A percentile compares a stretch with the other conserved stretches of the same genome.
Evolutionary conservation across 345 rosid species (phyloP).

Genomic region (Cochlearia excelsa): DNA sequence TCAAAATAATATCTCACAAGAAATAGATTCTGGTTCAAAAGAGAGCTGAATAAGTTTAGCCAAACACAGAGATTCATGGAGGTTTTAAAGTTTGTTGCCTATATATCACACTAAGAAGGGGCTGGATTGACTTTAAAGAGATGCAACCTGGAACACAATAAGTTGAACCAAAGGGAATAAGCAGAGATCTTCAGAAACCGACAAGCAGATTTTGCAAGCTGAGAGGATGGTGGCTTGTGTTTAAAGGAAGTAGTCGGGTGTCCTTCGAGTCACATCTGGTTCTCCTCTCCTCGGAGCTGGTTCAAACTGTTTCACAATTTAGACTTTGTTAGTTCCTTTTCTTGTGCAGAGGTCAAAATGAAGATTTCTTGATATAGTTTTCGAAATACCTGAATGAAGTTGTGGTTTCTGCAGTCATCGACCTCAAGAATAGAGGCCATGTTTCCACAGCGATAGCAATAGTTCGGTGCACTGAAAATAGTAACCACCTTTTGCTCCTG

Average conservation of each 20-base stretch:
- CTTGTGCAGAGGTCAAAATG: not conserved
- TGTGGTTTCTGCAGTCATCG: constrained; percentile 82
- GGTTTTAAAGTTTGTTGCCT: constrained; percentile 26
- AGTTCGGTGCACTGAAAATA: constrained; percentile 30
- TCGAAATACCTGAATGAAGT: constrained; percentile 75
- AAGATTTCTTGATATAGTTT: constrained; percentile 1
- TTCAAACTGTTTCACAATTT: constrained; percentile 62
- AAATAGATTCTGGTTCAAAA: constrained; percentile 29
- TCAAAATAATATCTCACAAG: constrained; percentile 24
- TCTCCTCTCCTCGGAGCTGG: constrained; percentile 70
- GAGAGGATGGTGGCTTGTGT: constrained; percentile 15
- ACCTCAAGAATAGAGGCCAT: constrained; percentile 99
- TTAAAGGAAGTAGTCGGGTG: no score
- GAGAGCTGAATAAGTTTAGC: constrained; percentile 27
- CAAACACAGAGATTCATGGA: constrained; percentile 29
- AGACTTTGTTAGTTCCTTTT: not conserved
- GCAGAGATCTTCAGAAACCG: constrained; percentile 35
- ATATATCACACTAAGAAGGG: constrained; percentile 31
- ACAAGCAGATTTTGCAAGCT: constrained; percentile 28
- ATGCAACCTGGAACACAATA: constrained; percentile 31
- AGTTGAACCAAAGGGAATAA: constrained; percentile 31
- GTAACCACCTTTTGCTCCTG: constrained; percentile 99
- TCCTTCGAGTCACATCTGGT: no score
- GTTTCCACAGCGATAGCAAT: constrained; percentile 98
- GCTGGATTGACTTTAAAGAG: constrained; percentile 23